Percentiles rank a stretch among this genome's conserved stretches.
Evolutionary conservation across 371 early-diverging fungal genomes (phyloP).

Genomic region (Apophysomyces variabilis): DNA sequence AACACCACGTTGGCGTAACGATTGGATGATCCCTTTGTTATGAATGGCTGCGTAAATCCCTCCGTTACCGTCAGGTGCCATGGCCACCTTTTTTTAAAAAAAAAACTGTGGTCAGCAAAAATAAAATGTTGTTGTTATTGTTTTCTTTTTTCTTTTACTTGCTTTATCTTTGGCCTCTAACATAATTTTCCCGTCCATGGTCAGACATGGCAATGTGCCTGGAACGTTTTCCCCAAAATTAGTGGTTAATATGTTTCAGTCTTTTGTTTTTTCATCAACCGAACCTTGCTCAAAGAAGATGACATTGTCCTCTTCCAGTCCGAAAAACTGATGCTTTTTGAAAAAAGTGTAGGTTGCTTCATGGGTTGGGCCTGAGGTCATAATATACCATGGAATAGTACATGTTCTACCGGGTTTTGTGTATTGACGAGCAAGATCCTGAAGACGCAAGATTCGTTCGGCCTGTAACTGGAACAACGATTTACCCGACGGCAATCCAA

Average conservation of each 20-base stretch:
- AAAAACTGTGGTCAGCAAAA: conserved; percentile 58
- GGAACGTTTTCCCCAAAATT: not conserved
- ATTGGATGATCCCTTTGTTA: conserved; percentile 74
- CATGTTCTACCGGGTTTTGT: conserved; percentile 38
- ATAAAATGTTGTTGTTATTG: conserved; percentile 49
- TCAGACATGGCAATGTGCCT: conserved; percentile 87
- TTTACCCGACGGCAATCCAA: conserved; percentile 83
- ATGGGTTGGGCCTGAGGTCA: conserved; percentile 95
- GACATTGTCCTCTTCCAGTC: conserved; percentile 78
- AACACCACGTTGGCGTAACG: conserved; percentile 78
- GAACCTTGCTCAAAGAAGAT: conserved; percentile 87
- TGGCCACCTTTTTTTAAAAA: conserved; percentile 39
- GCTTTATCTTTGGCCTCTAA: conserved; percentile 80
- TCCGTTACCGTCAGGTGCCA: conserved; percentile 85
- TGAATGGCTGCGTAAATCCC: conserved; percentile 83
- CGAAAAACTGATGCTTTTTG: conserved; percentile 78
- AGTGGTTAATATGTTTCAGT: too few species aligned
- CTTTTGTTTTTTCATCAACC: too few species aligned
- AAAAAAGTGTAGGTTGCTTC: conserved; percentile 80
- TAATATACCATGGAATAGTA: conserved; percentile 93
- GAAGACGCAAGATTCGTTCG: conserved; percentile 86
- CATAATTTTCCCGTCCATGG: conserved; percentile 84
- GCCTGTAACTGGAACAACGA: conserved; percentile 92
- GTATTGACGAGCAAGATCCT: conserved; percentile 70
- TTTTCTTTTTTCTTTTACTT: conserved; percentile 90